Conservation (phyloP, 148 eudicot genomes). For the Rhododendron mucronatum region DNA sequence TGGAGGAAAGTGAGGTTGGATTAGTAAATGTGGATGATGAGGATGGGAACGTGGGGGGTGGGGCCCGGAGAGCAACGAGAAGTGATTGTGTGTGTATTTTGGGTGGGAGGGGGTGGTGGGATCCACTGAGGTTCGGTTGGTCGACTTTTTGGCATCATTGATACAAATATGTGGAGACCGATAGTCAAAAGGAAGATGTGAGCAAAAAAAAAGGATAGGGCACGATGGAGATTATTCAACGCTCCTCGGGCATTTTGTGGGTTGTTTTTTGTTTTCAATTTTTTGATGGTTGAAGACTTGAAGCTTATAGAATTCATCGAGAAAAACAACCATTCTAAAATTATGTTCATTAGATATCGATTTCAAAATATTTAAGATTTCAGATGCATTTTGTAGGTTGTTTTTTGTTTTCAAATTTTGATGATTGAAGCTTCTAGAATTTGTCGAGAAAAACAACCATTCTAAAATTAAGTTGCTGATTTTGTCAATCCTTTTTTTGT, state of each 20-base stretch:
- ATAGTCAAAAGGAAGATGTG: background rate
- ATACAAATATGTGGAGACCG: background rate
- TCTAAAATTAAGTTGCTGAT: too few relatives aligned
- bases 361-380: too few relatives aligned
- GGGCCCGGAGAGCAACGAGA: constrained; percentile 7
- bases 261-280: too few relatives aligned
- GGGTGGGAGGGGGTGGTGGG: constrained; percentile 8
- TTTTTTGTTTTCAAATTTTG: too few relatives aligned
- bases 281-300: background rate
- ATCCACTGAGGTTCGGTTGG: constrained; percentile 8
- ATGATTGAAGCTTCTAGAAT: too few relatives aligned
- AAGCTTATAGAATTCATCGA: too few relatives aligned
- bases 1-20: background rate
- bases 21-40: background rate
- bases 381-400: too few relatives aligned
- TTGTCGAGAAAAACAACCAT: too few relatives aligned
- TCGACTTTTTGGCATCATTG: background rate
- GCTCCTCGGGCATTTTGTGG: background rate
- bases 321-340: too few relatives aligned
- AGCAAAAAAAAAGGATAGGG: too few relatives aligned
- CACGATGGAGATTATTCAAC: background rate
- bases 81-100: background rate
- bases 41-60: constrained; percentile 6
- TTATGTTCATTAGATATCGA: too few relatives aligned
- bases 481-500: too few relatives aligned